phyloP scores from a whole-genome alignment of 495 filamentous ascomycete species.

The Glarea lozoyensis region DNA sequence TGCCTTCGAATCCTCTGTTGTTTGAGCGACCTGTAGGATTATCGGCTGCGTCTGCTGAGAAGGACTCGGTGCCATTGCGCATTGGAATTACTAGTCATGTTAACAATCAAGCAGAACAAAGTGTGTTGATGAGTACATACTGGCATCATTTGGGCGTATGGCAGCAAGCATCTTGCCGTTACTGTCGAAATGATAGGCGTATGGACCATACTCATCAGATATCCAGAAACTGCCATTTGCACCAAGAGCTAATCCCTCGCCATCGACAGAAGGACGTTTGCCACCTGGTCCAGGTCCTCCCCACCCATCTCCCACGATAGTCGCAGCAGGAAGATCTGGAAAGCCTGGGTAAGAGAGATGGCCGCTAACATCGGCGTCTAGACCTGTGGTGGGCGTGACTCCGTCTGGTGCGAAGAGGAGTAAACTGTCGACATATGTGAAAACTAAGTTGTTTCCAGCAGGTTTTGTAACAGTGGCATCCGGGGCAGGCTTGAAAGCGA shows the following conservation, averaged over 20 bases:
- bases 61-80: conserved; percentile 43
- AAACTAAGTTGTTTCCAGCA: conserved; percentile 52
- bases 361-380: conserved; percentile 55
- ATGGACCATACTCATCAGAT: conserved; percentile 74
- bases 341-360: conserved; percentile 46
- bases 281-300: conserved; percentile 53
- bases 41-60: conserved; percentile 29
- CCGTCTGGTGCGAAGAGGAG: conserved; percentile 59
- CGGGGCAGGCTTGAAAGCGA: conserved; percentile 44
- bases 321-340: conserved; percentile 56
- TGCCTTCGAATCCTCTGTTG: conserved; percentile 72
- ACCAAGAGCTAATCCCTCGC: conserved; percentile 62
- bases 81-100: conserved; percentile 41
- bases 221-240: conserved; percentile 64
- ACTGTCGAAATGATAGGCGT: conserved; percentile 54
- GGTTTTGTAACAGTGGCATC: conserved; percentile 46
- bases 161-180: conserved; percentile 54
- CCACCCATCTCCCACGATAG: conserved; percentile 67
- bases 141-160: conserved; percentile 58
- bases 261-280: conserved; percentile 53
- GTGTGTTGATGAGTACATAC: background rate
- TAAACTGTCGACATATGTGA: conserved; percentile 60
- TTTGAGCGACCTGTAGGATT: conserved; percentile 59
- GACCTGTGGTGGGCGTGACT: conserved; percentile 51
- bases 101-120: background rate